Evolutionary conservation across 352 stramenopile genomes (phyloP).

Genomic region (Pythium phragmiticola): DNA sequence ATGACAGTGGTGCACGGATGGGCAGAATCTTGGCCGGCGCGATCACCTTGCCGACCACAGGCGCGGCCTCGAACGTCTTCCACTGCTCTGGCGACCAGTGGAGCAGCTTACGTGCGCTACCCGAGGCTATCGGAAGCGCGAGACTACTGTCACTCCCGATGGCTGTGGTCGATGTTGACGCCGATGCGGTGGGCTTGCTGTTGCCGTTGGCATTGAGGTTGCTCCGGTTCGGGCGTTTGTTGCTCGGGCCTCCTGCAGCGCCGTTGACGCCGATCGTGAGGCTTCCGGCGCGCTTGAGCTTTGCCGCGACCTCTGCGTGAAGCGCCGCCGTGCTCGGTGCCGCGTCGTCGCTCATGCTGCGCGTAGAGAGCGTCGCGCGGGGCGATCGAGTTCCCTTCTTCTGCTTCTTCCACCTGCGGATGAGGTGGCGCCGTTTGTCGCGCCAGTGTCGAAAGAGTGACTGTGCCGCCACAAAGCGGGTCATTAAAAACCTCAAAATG

Average conservation of each 20-base stretch:
- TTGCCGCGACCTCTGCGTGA: slow-evolving; percentile 29
- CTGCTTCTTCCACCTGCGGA: background rate
- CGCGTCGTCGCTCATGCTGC: slow-evolving; percentile 24
- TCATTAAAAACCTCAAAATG: slow-evolving; percentile 11
- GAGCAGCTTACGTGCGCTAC: slow-evolving; percentile 59
- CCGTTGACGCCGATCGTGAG: slow-evolving; percentile 17
- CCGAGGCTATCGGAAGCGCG: background rate
- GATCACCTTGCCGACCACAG: slow-evolving; percentile 49
- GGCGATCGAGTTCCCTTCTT: background rate
- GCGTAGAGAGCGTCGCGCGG: slow-evolving; percentile 4
- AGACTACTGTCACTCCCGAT: background rate
- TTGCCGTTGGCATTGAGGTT: slow-evolving; percentile 1
- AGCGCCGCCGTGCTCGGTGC: slow-evolving; percentile 3
- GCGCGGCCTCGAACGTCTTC: slow-evolving; percentile 59
- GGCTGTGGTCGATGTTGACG: background rate
- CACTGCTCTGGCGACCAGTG: slow-evolving; percentile 64
- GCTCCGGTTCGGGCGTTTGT: slow-evolving; percentile 26
- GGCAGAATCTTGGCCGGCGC: slow-evolving; percentile 61
- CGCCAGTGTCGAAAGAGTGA: slow-evolving; percentile 20
- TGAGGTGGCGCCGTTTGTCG: slow-evolving; percentile 23
- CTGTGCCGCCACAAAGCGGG: slow-evolving; percentile 12
- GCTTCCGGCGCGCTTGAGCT: slow-evolving; percentile 28
- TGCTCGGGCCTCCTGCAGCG: slow-evolving; percentile 2
- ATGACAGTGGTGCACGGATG: slow-evolving; percentile 78
- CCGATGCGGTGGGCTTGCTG: background rate